Evolutionary conservation across 176 grass and related monocot genomes (phyloP).

Genomic region (Sorghum bicolor): DNA sequence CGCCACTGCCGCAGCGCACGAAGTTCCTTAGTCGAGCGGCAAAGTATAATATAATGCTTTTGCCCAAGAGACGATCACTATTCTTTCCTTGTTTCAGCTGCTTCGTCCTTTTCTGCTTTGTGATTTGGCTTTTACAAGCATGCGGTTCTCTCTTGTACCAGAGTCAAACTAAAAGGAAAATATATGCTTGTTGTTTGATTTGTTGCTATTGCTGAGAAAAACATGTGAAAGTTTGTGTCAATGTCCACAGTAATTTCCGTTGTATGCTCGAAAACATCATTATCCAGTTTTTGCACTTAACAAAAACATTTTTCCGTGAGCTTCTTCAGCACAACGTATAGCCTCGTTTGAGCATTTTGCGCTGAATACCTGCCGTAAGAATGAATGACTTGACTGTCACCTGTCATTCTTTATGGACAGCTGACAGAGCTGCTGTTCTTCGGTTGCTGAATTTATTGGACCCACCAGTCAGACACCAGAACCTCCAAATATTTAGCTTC

Average conservation of each 20-base stretch:
- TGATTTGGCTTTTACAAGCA: slow-evolving; percentile 16
- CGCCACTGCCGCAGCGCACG: slow-evolving; percentile 30
- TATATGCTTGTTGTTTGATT: slow-evolving; percentile 5
- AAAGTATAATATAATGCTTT: slow-evolving; percentile 9
- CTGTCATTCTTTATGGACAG: not conserved
- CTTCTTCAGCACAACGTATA: not conserved
- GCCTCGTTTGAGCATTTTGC: not conserved
- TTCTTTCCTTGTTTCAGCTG: slow-evolving; percentile 33
- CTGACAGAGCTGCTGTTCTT: not conserved
- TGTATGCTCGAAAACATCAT: not conserved
- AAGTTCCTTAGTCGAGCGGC: slow-evolving; percentile 12
- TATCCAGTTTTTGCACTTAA: not conserved
- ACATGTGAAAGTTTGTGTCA: not conserved
- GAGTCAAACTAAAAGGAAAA: not conserved
- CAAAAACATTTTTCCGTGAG: not conserved
- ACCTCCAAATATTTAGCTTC: not conserved
- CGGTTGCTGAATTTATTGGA: not conserved
- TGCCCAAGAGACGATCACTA: not conserved
- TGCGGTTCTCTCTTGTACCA: slow-evolving; percentile 4
- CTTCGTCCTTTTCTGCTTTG: slow-evolving; percentile 14
- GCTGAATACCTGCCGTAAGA: not conserved
- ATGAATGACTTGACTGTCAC: not conserved
- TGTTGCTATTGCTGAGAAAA: not conserved
- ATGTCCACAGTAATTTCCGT: not conserved
- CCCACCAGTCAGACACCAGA: not conserved